These are phyloP conservation scores for Corinectria fuckeliana DNA, from an alignment of 2,329 filamentous ascomycete genomes.

Conservation along the genomic window DNA sequence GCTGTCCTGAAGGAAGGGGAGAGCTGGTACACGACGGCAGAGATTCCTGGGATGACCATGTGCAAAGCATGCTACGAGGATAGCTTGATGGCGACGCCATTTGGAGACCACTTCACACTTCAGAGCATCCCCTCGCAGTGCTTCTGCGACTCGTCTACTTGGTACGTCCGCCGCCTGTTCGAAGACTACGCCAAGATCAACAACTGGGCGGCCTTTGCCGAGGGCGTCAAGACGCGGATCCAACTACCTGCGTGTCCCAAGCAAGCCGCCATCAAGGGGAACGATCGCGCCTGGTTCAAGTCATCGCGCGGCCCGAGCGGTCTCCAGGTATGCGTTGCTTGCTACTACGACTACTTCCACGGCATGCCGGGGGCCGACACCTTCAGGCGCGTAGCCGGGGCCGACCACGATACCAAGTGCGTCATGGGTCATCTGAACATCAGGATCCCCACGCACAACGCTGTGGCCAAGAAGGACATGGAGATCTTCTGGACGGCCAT, in stretches of 20 bases:
- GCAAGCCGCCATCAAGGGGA: conserved; percentile 23
- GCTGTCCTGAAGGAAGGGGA: conserved; percentile 19
- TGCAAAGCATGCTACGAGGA: conserved; percentile 50
- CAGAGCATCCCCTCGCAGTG: neutral
- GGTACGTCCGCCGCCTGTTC: conserved; percentile 41
- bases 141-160: conserved; percentile 43
- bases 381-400: conserved; percentile 30
- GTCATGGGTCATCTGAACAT: conserved; percentile 42
- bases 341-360: conserved; percentile 46
- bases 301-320: conserved; percentile 32
- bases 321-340: conserved; percentile 45
- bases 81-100: conserved; percentile 38
- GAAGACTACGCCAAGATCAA: conserved; percentile 28
- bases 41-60: conserved; percentile 42
- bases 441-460: conserved; percentile 39
- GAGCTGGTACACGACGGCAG: conserved; percentile 45
- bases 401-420: conserved; percentile 35
- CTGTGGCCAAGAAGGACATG: conserved; percentile 40
- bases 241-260: conserved; percentile 39
- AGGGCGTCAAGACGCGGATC: conserved; percentile 39
- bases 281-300: conserved; percentile 43
- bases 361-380: conserved; percentile 38
- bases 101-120: conserved; percentile 40
- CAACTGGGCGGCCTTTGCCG: conserved; percentile 45
- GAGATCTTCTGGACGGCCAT: conserved; percentile 44